Evolutionary conservation across 2,329 filamentous ascomycete genomes (phyloP).

Genomic region (Neonectria punicea): DNA sequence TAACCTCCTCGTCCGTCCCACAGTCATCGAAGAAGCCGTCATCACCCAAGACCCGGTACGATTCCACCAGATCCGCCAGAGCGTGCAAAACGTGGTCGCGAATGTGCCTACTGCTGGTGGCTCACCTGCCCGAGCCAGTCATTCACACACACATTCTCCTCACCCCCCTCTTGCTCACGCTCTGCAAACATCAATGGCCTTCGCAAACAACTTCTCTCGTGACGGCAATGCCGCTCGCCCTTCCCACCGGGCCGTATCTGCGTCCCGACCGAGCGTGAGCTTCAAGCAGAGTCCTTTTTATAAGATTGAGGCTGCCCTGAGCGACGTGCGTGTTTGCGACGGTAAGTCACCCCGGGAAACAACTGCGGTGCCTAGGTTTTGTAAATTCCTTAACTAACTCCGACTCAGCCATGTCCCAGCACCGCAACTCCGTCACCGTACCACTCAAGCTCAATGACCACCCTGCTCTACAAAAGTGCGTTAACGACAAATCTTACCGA

Average conservation of each 20-base stretch:
- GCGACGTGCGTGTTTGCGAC: slow-evolving; percentile 75
- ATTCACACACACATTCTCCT: slow-evolving; percentile 15
- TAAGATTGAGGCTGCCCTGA: slow-evolving; percentile 72
- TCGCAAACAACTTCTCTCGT: slow-evolving; percentile 25
- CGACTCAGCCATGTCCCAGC: slow-evolving; percentile 64
- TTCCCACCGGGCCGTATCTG: slow-evolving; percentile 13
- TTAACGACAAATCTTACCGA: slow-evolving; percentile 69
- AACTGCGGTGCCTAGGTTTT: background rate
- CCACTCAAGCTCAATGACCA: slow-evolving; percentile 61
- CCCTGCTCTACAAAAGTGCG: slow-evolving; percentile 64
- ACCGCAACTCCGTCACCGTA: slow-evolving; percentile 60
- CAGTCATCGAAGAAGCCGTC: slow-evolving; percentile 56
- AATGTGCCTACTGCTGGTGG: slow-evolving; percentile 39
- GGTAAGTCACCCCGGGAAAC: slow-evolving; percentile 60
- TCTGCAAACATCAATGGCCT: slow-evolving; percentile 32
- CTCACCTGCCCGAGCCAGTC: slow-evolving; percentile 32
- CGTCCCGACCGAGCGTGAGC: slow-evolving; percentile 35
- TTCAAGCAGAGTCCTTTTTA: slow-evolving; percentile 89
- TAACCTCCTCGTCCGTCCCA: slow-evolving; percentile 2
- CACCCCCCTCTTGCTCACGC: slow-evolving; percentile 22
- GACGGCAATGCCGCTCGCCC: slow-evolving; percentile 13
- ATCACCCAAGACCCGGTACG: slow-evolving; percentile 51
- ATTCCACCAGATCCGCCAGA: slow-evolving; percentile 57
- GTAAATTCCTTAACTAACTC: slow-evolving; percentile 7
- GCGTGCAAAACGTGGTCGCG: slow-evolving; percentile 50